These are phyloP conservation scores for Jacaranda mimosifolia DNA, from an alignment of 257 asterid genomes.

Conservation along the genomic window DNA sequence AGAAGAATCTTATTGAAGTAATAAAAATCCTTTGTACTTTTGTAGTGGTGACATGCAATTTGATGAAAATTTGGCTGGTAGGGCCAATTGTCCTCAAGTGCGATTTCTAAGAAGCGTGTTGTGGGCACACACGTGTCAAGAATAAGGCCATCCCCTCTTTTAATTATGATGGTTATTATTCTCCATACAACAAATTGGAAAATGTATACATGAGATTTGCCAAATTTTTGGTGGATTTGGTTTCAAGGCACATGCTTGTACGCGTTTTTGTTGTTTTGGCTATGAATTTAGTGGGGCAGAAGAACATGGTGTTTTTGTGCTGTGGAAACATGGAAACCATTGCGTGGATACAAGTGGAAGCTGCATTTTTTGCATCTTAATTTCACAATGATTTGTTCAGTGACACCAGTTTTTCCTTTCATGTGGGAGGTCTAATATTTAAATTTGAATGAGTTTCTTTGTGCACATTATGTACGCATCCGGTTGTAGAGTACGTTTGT, in stretches of 20 bases:
- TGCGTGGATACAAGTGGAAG: background rate
- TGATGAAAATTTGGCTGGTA: constrained; percentile 14
- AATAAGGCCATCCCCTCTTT: background rate
- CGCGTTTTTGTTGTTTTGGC: background rate
- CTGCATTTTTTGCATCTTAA: background rate
- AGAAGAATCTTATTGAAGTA: constrained; percentile 13
- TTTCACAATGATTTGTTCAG: background rate
- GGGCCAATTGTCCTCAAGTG: background rate
- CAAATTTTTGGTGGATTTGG: constrained; percentile 35
- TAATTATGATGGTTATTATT: background rate
- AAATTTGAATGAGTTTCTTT: too few species aligned
- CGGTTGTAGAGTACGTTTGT: too few species aligned
- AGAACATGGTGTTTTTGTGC: background rate
- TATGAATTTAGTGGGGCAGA: constrained; percentile 4
- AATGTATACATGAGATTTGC: constrained; percentile 10
- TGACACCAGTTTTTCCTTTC: too few species aligned
- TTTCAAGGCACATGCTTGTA: background rate
- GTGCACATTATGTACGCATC: too few species aligned
- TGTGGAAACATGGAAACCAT: background rate
- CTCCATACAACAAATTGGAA: background rate
- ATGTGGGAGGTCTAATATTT: too few species aligned
- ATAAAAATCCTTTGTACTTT: background rate
- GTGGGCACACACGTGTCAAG: constrained; percentile 24
- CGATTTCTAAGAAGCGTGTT: constrained; percentile 26
- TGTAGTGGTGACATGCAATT: background rate